These are phyloP conservation scores for Orychophragmus violaceus DNA, from an alignment of 345 rosid species.

Conservation along the genomic window DNA sequence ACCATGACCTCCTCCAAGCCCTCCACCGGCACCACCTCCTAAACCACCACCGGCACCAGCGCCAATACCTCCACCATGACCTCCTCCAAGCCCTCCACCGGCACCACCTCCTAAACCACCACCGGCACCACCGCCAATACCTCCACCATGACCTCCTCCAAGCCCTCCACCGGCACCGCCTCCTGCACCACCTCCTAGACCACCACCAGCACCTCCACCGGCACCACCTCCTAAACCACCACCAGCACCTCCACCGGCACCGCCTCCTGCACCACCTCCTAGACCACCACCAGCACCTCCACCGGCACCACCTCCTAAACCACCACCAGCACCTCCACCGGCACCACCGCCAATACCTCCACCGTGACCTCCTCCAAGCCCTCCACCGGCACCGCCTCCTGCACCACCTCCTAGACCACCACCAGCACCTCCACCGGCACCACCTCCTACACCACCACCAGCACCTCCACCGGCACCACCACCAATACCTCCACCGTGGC, in stretches of 20 bases:
- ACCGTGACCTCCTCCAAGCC: constrained; percentile 3
- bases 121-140: neutral
- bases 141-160: neutral
- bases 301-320: constrained; percentile 2
- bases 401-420: constrained; percentile 22
- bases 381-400: constrained; percentile 24
- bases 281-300: too few relatives aligned
- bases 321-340: constrained; percentile 13
- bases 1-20: constrained; percentile 6
- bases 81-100: too few relatives aligned
- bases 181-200: neutral
- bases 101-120: neutral
- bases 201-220: neutral
- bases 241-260: neutral
- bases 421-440: constrained; percentile 13
- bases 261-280: neutral
- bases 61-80: neutral
- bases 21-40: constrained; percentile 22
- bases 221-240: neutral
- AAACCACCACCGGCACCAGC: too few relatives aligned
- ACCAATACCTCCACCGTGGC: constrained; percentile 23
- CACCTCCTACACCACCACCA: constrained; percentile 2
- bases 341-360: constrained; percentile 10
- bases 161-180: neutral
- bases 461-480: neutral